Evolutionary conservation across 306 rosid species (phyloP).

Genomic region (Citrullus mucosospermus): DNA sequence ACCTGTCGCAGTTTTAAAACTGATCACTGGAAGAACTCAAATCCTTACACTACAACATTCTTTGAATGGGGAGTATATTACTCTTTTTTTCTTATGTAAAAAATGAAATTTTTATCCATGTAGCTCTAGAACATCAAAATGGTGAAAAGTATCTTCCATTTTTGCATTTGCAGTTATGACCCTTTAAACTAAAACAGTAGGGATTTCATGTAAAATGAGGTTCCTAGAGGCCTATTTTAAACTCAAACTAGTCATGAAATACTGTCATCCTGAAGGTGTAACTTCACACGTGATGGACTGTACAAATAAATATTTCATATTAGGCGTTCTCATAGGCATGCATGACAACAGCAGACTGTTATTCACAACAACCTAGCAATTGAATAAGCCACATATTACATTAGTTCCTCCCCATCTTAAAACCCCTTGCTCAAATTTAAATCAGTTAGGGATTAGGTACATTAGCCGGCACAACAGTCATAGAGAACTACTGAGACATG

Average conservation of each 20-base stretch:
- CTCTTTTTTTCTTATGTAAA: background rate
- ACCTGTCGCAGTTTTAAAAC: slow-evolving; percentile 78
- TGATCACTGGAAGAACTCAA: slow-evolving; percentile 25
- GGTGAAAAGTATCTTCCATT: background rate
- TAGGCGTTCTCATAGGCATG: background rate
- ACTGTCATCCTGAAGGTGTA: background rate
- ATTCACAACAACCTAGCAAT: background rate
- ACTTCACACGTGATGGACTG: background rate
- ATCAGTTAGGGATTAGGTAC: background rate
- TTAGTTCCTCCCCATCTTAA: background rate
- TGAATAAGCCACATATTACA: background rate
- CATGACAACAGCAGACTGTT: background rate
- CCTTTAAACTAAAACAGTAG: background rate
- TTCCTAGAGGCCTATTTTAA: background rate
- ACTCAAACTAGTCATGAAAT: background rate
- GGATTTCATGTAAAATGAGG: background rate
- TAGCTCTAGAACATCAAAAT: background rate
- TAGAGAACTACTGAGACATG: background rate
- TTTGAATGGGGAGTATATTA: background rate
- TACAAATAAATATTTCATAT: background rate
- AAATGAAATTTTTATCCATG: background rate
- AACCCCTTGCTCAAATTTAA: background rate
- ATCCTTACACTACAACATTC: background rate
- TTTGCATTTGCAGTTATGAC: background rate
- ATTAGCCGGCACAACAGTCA: background rate